A percentile compares a stretch with the other conserved stretches of the same genome.
These are phyloP conservation scores for Carex kokanica DNA, from an alignment of 176 grass and related monocot genomes.

Conservation along the genomic window DNA sequence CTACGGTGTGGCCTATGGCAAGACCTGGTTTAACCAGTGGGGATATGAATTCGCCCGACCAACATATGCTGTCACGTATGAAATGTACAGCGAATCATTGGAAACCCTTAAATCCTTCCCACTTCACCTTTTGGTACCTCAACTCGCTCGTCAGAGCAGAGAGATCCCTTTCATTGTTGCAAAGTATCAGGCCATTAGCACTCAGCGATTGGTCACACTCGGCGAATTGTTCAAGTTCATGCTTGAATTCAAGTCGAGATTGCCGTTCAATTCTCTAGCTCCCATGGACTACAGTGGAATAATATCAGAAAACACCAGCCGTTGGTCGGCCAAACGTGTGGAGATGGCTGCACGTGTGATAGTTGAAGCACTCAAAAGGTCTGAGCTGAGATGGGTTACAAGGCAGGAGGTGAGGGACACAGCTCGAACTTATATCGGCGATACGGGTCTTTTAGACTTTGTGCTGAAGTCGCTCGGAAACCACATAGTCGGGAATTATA, in stretches of 20 bases:
- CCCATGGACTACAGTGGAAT: slow-evolving; percentile 70
- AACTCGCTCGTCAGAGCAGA: slow-evolving; percentile 43
- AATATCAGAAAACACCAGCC: slow-evolving; percentile 62
- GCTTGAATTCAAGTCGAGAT: slow-evolving; percentile 64
- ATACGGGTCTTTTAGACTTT: slow-evolving; percentile 87
- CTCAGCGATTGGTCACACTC: slow-evolving; percentile 47
- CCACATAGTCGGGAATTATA: slow-evolving; percentile 73
- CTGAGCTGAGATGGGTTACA: slow-evolving; percentile 69
- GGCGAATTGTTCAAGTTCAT: slow-evolving; percentile 80
- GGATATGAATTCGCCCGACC: slow-evolving; percentile 64
- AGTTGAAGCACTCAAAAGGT: slow-evolving; percentile 71
- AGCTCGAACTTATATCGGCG: slow-evolving; percentile 71
- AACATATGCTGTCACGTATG: slow-evolving; percentile 54
- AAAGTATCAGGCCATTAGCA: slow-evolving; percentile 80
- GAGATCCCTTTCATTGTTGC: slow-evolving; percentile 55
- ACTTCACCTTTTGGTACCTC: slow-evolving; percentile 52
- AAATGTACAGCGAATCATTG: slow-evolving; percentile 67
- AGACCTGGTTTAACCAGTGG: slow-evolving; percentile 85
- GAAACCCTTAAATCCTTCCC: slow-evolving; percentile 52
- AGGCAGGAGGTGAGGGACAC: slow-evolving; percentile 88
- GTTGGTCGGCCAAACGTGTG: slow-evolving; percentile 82
- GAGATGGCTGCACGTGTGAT: slow-evolving; percentile 80
- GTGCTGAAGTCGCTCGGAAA: slow-evolving; percentile 93
- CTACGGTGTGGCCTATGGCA: slow-evolving; percentile 66
- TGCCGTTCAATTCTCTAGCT: slow-evolving; percentile 40